Evolutionary conservation across 805 yeast species (phyloP).

Genomic region (Candida endomychidarum): DNA sequence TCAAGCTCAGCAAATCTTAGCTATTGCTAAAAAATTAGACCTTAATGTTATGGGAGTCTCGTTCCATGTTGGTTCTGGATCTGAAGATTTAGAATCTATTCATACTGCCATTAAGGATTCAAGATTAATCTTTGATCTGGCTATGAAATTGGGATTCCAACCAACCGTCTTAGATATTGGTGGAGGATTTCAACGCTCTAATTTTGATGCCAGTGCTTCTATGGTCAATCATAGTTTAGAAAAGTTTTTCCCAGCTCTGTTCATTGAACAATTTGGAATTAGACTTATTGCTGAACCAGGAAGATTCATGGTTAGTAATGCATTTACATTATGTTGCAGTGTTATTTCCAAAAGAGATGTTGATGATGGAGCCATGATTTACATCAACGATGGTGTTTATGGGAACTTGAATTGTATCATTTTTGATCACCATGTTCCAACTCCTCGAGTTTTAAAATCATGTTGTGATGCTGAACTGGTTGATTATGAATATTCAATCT

Average conservation of each 20-base stretch:
- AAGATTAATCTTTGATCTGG: conserved; percentile 63
- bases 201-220: conserved; percentile 58
- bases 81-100: conserved; percentile 67
- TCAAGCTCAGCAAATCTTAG: conserved; percentile 54
- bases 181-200: conserved; percentile 79
- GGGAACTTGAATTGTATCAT: conserved; percentile 93
- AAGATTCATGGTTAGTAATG: conserved; percentile 79
- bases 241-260: conserved; percentile 53
- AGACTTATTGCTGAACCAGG: conserved; percentile 90
- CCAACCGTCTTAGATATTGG: conserved; percentile 79
- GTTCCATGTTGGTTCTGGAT: conserved; percentile 96
- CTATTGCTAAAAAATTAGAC: conserved; percentile 57
- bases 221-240: conserved; percentile 58
- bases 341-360: conserved; percentile 77
- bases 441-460: conserved; percentile 56
- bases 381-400: conserved; percentile 92
- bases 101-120: conserved; percentile 74
- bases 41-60: conserved; percentile 81
- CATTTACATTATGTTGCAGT: conserved; percentile 80
- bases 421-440: conserved; percentile 85
- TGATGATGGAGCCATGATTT: conserved; percentile 60
- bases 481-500: conserved; percentile 59
- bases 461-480: conserved; percentile 21
- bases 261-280: conserved; percentile 26
- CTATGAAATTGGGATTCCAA: conserved; percentile 30